Base-by-base conservation (phyloP, 2,329 filamentous ascomycete genomes). In the Paraconiothyrium sp. region DNA sequence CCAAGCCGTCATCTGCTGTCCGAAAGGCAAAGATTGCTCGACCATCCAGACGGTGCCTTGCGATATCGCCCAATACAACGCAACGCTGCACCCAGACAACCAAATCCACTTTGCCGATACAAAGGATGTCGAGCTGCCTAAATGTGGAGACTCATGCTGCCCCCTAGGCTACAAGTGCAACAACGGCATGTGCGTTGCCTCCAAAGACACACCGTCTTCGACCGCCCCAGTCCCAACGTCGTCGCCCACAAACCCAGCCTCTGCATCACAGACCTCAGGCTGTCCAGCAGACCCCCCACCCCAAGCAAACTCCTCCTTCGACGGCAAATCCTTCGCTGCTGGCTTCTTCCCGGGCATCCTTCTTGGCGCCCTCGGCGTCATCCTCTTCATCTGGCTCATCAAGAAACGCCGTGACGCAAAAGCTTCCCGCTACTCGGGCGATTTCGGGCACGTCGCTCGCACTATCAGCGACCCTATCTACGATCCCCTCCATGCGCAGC, bases 1-100 rank as follows among this genome's bases (percentile, higher is more conserved):
- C 48, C 89, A 89, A 6, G 91, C 90, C 0, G 84, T 89, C 14
- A 80, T 93, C 52, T 94, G 91, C 81, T 94, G 91, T 73, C 90
- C 90, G 1, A 66, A 76, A 1, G 86, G 83, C 39, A 63, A 67
- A 39, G 81, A 83, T 69, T 94, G 91, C 79, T 68, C 78, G n/a
- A 81, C 76, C 51, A 90, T 94, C 68, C 72, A 83, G 66, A 83
- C 89, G 34, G 89, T 92, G 62, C 83, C 83, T 43, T 93, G 91
- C 81, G 85, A 91, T 65, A 71, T 89, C 58, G 75, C 74, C 7
- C 81, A 85, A 48, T 89, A 93, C 72, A 86, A 93, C 68, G 83
- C 87, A 2, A 82, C 78, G 9, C 67, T 79, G 20, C 79, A 88
- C 64, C 88, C 88, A 11, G 78, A 82, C 30, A 88, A 88, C 35